Percentiles rank a stretch among this genome's conserved stretches.
phyloP scores from a whole-genome alignment of 1,139 yeast species.

The Lodderomyces pseudojiufengensis region DNA sequence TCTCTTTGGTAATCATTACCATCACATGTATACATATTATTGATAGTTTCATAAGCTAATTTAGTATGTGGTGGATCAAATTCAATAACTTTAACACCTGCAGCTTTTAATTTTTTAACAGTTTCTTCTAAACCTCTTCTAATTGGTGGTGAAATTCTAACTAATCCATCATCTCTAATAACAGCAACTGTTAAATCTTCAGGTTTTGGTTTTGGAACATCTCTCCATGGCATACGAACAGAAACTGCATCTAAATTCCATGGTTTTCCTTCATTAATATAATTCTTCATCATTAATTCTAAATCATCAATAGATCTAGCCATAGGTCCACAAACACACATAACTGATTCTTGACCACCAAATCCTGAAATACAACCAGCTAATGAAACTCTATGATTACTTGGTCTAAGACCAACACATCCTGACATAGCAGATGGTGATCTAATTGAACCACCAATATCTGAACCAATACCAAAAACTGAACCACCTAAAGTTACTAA shows the following conservation, averaged over 20 bases:
- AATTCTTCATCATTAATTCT: slow-evolving; percentile 54
- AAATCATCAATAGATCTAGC: slow-evolving; percentile 62
- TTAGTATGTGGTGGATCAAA: slow-evolving; percentile 53
- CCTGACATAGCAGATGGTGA: slow-evolving; percentile 75
- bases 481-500: slow-evolving; percentile 63
- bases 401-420: slow-evolving; percentile 63
- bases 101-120: slow-evolving; percentile 25
- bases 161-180: slow-evolving; percentile 38
- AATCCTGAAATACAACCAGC: slow-evolving; percentile 52
- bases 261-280: slow-evolving; percentile 61
- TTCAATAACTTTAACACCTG: slow-evolving; percentile 31
- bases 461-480: slow-evolving; percentile 67
- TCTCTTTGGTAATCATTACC: slow-evolving; percentile 54
- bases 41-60: slow-evolving; percentile 50
- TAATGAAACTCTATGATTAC: slow-evolving; percentile 56
- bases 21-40: slow-evolving; percentile 52
- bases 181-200: slow-evolving; percentile 35
- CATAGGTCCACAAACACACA: slow-evolving; percentile 62
- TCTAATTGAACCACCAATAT: slow-evolving; percentile 77
- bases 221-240: slow-evolving; percentile 62
- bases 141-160: slow-evolving; percentile 55
- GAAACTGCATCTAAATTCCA: slow-evolving; percentile 60
- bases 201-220: slow-evolving; percentile 43
- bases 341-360: slow-evolving; percentile 55
- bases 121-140: slow-evolving; percentile 27